Evolutionary conservation across 2,329 filamentous ascomycete genomes (phyloP), one percentile per base, ranked within the genome.

Genomic region (Aspergillus sclerotialis): DNA sequence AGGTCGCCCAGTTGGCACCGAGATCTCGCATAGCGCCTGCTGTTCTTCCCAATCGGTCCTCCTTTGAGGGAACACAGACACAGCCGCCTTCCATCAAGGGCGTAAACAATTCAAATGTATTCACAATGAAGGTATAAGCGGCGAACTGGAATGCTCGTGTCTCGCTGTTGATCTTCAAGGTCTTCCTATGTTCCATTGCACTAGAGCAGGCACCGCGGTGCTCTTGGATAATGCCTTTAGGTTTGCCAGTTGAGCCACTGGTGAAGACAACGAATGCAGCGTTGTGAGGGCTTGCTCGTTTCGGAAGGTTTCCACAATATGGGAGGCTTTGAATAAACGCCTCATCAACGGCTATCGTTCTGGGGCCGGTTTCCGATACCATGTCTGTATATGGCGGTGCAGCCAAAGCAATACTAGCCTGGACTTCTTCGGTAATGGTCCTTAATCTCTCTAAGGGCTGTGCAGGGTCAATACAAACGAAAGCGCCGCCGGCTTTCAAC

Each of bases 161-260:
- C 61, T 53, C 1, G 58, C 49, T 11, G 64, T 59, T 18, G 78
- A 69, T 32, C 18, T 61, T 57, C 6, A 75, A 52, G 0, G 67
- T 63, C 0, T 59, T 50, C 0, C 65, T 69, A 39, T 75, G 70
- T 0, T 62, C 61, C 3, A 63, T 43, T 31, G 71, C 67, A 0
- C 65, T 62, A 0, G 72, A 71, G 1, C 72, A 69, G 1, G 77
- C 58, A 0, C 73, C 68, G 0, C 59, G 57, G 40, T 81, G 77
- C 3, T 69, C 71, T 38, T 77, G 75, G 24, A 76, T 69, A n/a
- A 77, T 67, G 3, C 75, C 75, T 36, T 72, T 71, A 0, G 70
- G 68, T 24, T 61, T 63, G 30, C 64, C 65, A 2, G 69, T 67
- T 1, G 69, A 69, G 0, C 69, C 68, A 2, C 67, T 67, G 3